Evolutionary conservation across 495 filamentous ascomycete genomes (phyloP).

Genomic region (Tirmania nivea): DNA sequence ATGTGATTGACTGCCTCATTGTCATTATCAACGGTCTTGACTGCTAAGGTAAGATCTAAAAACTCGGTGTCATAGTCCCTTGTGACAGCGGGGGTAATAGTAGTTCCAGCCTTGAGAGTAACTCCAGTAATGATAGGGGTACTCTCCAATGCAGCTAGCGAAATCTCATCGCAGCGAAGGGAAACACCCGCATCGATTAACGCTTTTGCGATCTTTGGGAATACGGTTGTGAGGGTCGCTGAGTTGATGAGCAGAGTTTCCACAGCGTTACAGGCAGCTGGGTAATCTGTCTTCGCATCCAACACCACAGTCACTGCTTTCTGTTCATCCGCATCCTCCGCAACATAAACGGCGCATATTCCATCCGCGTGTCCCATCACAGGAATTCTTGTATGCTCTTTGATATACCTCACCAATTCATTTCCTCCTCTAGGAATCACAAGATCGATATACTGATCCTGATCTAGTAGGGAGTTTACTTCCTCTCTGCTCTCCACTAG

Average conservation of each 20-base stretch:
- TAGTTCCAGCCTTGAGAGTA: neutral
- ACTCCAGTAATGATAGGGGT: conserved; percentile 9
- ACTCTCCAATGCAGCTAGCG: conserved; percentile 35
- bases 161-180: conserved; percentile 56
- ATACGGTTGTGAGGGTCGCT: conserved; percentile 38
- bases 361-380: conserved; percentile 95
- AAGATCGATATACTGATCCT: conserved; percentile 75
- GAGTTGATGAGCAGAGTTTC: conserved; percentile 79
- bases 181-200: conserved; percentile 56
- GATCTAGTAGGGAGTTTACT: conserved; percentile 59
- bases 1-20: conserved; percentile 67
- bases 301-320: conserved; percentile 59
- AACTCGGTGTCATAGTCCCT: conserved; percentile 78
- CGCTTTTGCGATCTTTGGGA: conserved; percentile 47
- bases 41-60: conserved; percentile 59
- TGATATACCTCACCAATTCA: conserved; percentile 77
- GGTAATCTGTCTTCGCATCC: conserved; percentile 84
- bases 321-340: conserved; percentile 47
- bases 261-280: conserved; percentile 85
- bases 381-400: conserved; percentile 76
- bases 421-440: conserved; percentile 89
- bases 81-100: conserved; percentile 42
- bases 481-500: conserved; percentile 80
- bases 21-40: conserved; percentile 51
- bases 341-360: conserved; percentile 75